Conservation (phyloP, 495 filamentous ascomycete species). For the Filosporella fistucella region DNA sequence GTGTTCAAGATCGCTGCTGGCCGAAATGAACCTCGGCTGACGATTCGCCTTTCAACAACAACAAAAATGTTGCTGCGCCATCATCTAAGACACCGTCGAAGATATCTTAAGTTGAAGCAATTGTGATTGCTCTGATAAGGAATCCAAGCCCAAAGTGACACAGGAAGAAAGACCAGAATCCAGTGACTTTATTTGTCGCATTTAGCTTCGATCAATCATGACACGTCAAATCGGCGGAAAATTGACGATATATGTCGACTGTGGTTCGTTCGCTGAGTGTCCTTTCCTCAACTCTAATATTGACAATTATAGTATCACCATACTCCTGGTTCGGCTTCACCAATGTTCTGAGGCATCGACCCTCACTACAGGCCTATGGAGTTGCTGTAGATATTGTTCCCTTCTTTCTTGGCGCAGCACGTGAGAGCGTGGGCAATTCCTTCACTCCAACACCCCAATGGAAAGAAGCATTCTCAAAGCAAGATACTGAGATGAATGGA, state of each 20-base stretch:
- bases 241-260: conserved; percentile 16
- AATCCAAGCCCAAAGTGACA: no score
- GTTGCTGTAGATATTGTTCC: conserved; percentile 15
- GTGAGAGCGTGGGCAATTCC: conserved; percentile 10
- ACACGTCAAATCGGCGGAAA: conserved; percentile 2
- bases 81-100: no score
- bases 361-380: conserved; percentile 6
- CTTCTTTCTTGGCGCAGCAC: conserved; percentile 15
- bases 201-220: conserved; percentile 3
- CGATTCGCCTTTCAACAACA: no score
- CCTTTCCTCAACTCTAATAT: background rate
- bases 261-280: conserved; percentile 12
- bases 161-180: no score
- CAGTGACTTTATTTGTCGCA: background rate
- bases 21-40: no score
- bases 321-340: conserved; percentile 20
- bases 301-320: conserved; percentile 4
- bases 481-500: conserved; percentile 9
- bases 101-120: no score
- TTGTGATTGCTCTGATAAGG: no score
- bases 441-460: conserved; percentile 10
- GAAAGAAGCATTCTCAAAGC: conserved; percentile 11
- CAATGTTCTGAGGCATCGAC: conserved; percentile 6
- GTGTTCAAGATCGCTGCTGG: no score
- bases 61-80: no score